phyloP scores from a whole-genome alignment of 306 rosid genomes.

The Medicago ruthenica region DNA sequence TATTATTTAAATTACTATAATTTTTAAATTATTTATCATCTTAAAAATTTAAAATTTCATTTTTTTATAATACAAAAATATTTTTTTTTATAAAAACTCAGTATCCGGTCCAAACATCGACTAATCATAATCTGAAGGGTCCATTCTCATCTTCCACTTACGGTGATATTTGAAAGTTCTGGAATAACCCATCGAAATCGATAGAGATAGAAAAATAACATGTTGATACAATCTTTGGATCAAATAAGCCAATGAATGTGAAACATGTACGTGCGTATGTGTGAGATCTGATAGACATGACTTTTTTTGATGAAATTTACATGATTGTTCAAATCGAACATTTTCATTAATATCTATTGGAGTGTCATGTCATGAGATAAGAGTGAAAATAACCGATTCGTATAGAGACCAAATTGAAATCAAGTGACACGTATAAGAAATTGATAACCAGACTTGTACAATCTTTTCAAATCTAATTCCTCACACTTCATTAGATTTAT shows the following conservation, averaged over 20 bases:
- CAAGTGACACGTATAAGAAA: not conserved
- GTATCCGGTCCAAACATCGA: too few relatives aligned
- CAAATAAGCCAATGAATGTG: not conserved
- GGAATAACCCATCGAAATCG: too few relatives aligned
- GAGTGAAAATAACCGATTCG: not conserved
- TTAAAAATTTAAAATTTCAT: not conserved
- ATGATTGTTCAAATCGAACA: not conserved
- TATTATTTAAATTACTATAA: not conserved
- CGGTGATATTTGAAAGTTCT: too few relatives aligned
- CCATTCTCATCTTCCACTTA: too few relatives aligned
- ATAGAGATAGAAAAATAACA: too few relatives aligned
- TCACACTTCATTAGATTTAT: not conserved
- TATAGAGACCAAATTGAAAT: conserved; percentile 1
- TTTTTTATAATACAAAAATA: too few relatives aligned
- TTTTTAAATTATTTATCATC: too few relatives aligned
- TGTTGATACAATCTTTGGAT: too few relatives aligned
- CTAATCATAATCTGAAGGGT: too few relatives aligned
- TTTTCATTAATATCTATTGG: not conserved
- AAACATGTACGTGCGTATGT: not conserved
- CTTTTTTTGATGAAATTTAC: too few relatives aligned
- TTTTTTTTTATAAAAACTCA: too few relatives aligned
- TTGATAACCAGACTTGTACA: not conserved
- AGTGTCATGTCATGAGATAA: not conserved
- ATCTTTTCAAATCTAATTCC: not conserved
- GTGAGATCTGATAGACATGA: not conserved